Percentiles rank a stretch among this genome's conserved stretches.
Conservation (phyloP, 1,284 basidiomycete species). For the Laetiporus sulphureus region DNA sequence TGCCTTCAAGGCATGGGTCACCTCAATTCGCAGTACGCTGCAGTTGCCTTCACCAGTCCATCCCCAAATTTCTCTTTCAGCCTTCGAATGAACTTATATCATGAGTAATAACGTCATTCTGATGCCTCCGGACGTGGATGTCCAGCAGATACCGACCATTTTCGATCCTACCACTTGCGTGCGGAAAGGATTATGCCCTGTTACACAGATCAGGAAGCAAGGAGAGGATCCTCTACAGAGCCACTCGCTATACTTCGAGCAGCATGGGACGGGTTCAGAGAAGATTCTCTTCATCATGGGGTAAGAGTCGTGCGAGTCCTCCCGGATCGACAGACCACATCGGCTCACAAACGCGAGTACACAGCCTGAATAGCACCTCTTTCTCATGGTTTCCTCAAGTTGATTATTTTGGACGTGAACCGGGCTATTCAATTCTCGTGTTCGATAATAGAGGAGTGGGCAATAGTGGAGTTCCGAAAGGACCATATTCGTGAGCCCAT, state of each 20-base stretch:
- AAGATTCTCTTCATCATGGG: constrained; percentile 74
- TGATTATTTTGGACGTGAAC: constrained; percentile 42
- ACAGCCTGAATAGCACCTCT: constrained; percentile 51
- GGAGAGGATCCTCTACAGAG: constrained; percentile 45
- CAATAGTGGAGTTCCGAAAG: constrained; percentile 63
- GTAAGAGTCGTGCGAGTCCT: constrained; percentile 19
- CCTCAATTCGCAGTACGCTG: too few species aligned
- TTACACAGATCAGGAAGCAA: constrained; percentile 48
- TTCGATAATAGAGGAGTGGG: constrained; percentile 90
- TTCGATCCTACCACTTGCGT: constrained; percentile 54
- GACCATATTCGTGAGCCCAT: constrained; percentile 51
- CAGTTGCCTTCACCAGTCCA: too few species aligned
- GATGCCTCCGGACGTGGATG: neutral
- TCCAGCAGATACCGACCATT: constrained; percentile 28
- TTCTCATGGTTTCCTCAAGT: constrained; percentile 63
- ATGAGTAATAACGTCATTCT: too few species aligned
- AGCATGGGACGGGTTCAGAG: constrained; percentile 59
- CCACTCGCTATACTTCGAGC: constrained; percentile 72
- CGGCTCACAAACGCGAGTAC: neutral
- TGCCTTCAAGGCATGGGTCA: too few species aligned
- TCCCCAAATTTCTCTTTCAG: too few species aligned
- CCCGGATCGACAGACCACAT: neutral
- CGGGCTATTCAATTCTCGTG: constrained; percentile 59
- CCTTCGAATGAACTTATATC: too few species aligned
- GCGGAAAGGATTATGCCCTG: constrained; percentile 66